These are phyloP conservation scores for Dothideomycetes sp. DNA, from an alignment of 2,329 filamentous ascomycete genomes.

Conservation along the genomic window DNA sequence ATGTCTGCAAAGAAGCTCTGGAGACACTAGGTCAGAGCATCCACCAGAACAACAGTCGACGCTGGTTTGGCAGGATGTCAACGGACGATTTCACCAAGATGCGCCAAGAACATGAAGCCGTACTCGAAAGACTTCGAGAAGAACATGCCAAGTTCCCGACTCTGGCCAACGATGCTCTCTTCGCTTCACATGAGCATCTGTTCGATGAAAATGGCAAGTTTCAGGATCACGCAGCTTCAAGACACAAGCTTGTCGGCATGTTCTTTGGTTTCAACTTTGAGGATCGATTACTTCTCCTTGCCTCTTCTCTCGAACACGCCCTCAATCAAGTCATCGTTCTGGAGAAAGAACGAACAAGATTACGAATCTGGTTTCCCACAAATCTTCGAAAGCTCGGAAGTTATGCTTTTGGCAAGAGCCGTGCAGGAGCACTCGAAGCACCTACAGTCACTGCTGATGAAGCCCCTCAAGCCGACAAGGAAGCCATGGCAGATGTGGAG, in stretches of 20 bases:
- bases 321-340: conserved; percentile 4
- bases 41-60: conserved; percentile 11
- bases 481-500: conserved; percentile 4
- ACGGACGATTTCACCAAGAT: conserved; percentile 3
- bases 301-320: conserved; percentile 1
- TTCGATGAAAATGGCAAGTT: conserved; percentile 8
- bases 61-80: conserved; percentile 13
- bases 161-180: conserved; percentile 11
- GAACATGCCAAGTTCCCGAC: conserved; percentile 1
- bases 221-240: background rate
- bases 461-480: conserved; percentile 11
- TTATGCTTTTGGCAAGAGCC: conserved; percentile 4
- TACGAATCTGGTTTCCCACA: conserved; percentile 8
- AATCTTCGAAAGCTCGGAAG: conserved; percentile 6
- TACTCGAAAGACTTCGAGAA: conserved; percentile 1
- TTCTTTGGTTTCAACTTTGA: conserved; percentile 14
- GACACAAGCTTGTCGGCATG: conserved; percentile 9
- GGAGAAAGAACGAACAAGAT: background rate
- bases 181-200: conserved; percentile 6
- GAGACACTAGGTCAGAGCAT: conserved; percentile 7
- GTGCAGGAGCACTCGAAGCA: background rate
- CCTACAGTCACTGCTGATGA: background rate
- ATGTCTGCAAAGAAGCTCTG: conserved; percentile 1
- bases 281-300: conserved; percentile 9
- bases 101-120: conserved; percentile 5